phyloP scores from a whole-genome alignment of 345 rosid species.

The Sapria himalayana region DNA sequence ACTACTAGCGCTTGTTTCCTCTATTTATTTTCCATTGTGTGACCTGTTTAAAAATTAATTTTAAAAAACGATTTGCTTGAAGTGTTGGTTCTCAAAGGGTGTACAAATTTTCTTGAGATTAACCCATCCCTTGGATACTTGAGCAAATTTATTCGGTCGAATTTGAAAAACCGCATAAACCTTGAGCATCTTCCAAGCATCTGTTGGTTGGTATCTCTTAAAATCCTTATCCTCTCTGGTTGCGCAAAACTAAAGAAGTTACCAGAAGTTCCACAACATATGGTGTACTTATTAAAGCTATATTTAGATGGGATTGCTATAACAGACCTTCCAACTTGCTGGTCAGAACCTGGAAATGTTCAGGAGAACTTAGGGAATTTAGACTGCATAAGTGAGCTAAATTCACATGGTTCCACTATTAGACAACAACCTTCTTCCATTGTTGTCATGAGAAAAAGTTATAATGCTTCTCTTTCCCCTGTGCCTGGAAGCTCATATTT shows the following conservation, averaged over 20 bases:
- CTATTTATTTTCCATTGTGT: not conserved
- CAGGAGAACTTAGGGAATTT: not conserved
- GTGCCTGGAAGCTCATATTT: conserved; percentile 6
- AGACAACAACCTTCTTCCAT: not conserved
- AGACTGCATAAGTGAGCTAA: conserved; percentile 1
- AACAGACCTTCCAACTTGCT: not conserved
- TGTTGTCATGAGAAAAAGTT: not conserved
- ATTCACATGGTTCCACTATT: conserved; percentile 6
- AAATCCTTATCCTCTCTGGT: conserved; percentile 3
- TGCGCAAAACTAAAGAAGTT: conserved; percentile 10
- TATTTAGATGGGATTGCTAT: conserved; percentile 3
- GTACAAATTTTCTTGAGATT: conserved; percentile 7
- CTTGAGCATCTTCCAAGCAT: conserved; percentile 1
- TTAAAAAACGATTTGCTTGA: too few species aligned
- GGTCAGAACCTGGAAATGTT: not conserved
- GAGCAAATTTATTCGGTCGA: conserved; percentile 1
- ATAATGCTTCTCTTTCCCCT: too few species aligned
- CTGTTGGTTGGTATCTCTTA: not conserved
- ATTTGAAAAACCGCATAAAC: conserved; percentile 4
- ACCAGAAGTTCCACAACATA: too few species aligned
- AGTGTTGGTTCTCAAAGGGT: conserved; percentile 10
- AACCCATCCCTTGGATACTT: conserved; percentile 5
- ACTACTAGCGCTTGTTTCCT: not conserved
- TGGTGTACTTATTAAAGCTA: too few species aligned
- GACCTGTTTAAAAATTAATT: too few species aligned